Percentiles rank a stretch among this genome's conserved stretches.
Evolutionary conservation across 169 alveolate species (phyloP).

Genomic region (Plasmodium cynomolgi): DNA sequence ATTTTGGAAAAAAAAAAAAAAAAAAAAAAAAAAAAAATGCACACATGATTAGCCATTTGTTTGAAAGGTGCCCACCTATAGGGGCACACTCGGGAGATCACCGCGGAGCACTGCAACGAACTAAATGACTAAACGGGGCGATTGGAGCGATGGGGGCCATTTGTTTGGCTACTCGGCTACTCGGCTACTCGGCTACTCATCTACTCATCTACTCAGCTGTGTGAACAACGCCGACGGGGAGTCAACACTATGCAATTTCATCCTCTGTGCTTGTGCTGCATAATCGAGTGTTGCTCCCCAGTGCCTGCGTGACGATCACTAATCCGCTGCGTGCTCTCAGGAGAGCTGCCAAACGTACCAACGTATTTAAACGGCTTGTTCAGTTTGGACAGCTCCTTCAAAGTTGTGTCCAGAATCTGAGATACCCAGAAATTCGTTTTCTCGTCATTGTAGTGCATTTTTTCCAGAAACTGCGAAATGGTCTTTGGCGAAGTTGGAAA

Average conservation of each 20-base stretch:
- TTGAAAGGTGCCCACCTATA: neutral
- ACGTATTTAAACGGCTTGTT: conserved; percentile 86
- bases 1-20: conserved; percentile 18
- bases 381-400: conserved; percentile 85
- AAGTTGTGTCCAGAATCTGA: conserved; percentile 84
- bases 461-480: conserved; percentile 77
- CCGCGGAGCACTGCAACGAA: neutral
- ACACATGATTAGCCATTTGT: conserved; percentile 10
- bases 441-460: conserved; percentile 80
- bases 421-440: conserved; percentile 85
- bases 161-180: neutral
- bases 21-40: conserved; percentile 34
- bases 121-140: neutral
- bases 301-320: neutral
- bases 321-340: neutral
- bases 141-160: neutral
- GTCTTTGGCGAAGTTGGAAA: conserved; percentile 49
- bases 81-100: neutral
- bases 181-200: too few relatives aligned
- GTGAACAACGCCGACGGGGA: neutral
- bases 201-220: too few relatives aligned
- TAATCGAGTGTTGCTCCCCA: neutral
- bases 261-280: neutral
- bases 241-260: neutral
- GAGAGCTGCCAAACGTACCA: conserved; percentile 39